Conservation (phyloP, 306 rosid genomes). For the Lathyrus oleraceus region DNA sequence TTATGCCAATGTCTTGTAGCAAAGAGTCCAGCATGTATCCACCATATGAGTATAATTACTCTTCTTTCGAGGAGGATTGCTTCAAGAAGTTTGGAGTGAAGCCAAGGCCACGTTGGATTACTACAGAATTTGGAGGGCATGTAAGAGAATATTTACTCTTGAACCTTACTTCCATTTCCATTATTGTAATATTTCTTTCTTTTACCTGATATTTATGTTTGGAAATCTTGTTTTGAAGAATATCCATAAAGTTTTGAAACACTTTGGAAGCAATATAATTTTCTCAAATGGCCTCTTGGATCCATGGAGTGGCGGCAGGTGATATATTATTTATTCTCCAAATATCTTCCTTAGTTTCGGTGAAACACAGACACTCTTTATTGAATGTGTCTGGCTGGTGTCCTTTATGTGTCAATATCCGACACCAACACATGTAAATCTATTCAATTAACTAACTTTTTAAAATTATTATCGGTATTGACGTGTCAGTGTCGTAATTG, state of each 20-base stretch:
- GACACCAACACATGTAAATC: too few species aligned
- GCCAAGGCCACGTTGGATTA: constrained; percentile 76
- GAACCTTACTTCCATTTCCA: constrained; percentile 28
- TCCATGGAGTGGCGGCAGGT: constrained; percentile 98
- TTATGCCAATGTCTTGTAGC: constrained; percentile 84
- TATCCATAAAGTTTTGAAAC: constrained; percentile 52
- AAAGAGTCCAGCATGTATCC: constrained; percentile 66
- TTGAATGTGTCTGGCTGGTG: too few species aligned
- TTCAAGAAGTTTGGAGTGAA: constrained; percentile 45
- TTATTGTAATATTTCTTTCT: constrained; percentile 21
- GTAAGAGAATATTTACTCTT: constrained; percentile 48
- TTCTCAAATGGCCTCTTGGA: constrained; percentile 86
- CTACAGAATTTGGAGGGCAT: constrained; percentile 79
- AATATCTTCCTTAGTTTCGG: background rate
- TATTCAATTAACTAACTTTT: too few species aligned
- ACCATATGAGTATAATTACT: constrained; percentile 51
- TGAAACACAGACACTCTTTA: too few species aligned
- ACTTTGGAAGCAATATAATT: constrained; percentile 77
- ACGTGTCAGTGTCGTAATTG: too few species aligned
- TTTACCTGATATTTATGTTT: constrained; percentile 25
- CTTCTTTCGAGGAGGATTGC: constrained; percentile 62
- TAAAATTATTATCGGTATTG: too few species aligned
- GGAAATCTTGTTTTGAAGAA: constrained; percentile 48
- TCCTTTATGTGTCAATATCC: too few species aligned
- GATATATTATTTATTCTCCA: constrained; percentile 24